Evolutionary conservation across 202 grass and related monocot species (phyloP), one percentile per base, ranked within the genome.

Genomic region (Cymbopogon flexuosus): DNA sequence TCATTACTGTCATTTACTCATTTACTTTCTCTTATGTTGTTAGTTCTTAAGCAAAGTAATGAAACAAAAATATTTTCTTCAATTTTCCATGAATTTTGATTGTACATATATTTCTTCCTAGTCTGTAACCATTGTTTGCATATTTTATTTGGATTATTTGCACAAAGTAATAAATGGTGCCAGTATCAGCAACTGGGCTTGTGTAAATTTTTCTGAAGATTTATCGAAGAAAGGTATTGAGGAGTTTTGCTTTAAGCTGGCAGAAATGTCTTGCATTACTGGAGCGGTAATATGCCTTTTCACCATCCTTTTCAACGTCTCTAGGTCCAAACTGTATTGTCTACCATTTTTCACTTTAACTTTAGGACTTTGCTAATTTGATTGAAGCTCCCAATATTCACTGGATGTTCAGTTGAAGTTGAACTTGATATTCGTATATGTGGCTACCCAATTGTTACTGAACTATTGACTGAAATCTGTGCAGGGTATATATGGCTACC

Each of bases 271-370:
- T 49, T 39, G 6, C 29, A 43, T 0, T 41, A 76, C 86, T 56
- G 91, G 88, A 47, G 61, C 91, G 86, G 91, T 94, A 87, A 61
- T 62, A 23, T 49, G 76, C 52, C 31, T 2, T 51, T n/a, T 56
- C 22, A 45, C n/a, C 37, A 15, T 33, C 33, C 4, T 71, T 72
- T 54, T 6, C 10, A 45, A 34, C 33, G 33, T 34, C 33, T 34
- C 27, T 27, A 27, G 27, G 27, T 27, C 27, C 27, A 27, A 27
- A 27, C 27, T 27, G 27, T 27, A 27, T 27, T 27, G 27, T 27
- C 27, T 27, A 27, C 27, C 27, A 27, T 27, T 27, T 27, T 27
- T 27, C 27, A 27, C 27, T 27, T 27, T 27, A 27, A 27, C 27
- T 27, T 78, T 72, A 87, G 85, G 8, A 11, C 24, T 65, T 87